Evolutionary conservation across 768 basidiomycete species (phyloP).

Genomic region (Boletus barrowsii): DNA sequence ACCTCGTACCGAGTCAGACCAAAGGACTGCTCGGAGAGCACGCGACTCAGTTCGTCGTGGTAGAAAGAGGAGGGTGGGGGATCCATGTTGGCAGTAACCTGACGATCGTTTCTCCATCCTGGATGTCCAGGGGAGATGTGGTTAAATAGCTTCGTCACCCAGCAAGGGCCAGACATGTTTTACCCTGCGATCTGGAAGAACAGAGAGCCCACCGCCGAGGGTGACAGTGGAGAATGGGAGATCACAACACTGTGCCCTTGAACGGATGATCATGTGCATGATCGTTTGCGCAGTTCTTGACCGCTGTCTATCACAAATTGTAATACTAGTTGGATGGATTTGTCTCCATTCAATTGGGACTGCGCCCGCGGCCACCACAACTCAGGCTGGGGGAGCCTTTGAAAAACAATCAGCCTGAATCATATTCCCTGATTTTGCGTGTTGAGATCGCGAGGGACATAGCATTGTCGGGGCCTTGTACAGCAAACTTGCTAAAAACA

Average conservation of each 20-base stretch:
- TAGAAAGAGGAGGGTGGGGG: conserved; percentile 26
- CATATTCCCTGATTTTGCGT: conserved; percentile 7
- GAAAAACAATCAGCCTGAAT: conserved; percentile 11
- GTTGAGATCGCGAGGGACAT: conserved; percentile 13
- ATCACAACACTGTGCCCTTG: conserved; percentile 15
- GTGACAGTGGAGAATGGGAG: conserved; percentile 11
- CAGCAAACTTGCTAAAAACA: conserved; percentile 9
- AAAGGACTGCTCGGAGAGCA: conserved; percentile 58
- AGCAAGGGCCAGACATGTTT: conserved; percentile 26
- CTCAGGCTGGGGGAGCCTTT: conserved; percentile 1
- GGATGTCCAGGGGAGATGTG: conserved; percentile 5
- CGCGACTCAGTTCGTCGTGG: conserved; percentile 49
- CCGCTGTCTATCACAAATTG: conserved; percentile 26
- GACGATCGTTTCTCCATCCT: conserved; percentile 19
- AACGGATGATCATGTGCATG: conserved; percentile 14
- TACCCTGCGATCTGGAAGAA: conserved; percentile 9
- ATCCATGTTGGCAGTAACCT: conserved; percentile 13
- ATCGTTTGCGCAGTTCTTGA: conserved; percentile 18
- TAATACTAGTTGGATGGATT: conserved; percentile 8
- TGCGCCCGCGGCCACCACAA: conserved; percentile 7
- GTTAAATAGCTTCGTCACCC: conserved; percentile 30
- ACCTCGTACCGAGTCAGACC: conserved; percentile 50
- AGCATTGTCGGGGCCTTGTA: neutral
- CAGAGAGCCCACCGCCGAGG: conserved; percentile 12
- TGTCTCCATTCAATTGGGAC: conserved; percentile 7